Percentiles rank a stretch among this genome's conserved stretches.
Conservation (phyloP, 306 rosid species). For the Citrullus amarus region DNA sequence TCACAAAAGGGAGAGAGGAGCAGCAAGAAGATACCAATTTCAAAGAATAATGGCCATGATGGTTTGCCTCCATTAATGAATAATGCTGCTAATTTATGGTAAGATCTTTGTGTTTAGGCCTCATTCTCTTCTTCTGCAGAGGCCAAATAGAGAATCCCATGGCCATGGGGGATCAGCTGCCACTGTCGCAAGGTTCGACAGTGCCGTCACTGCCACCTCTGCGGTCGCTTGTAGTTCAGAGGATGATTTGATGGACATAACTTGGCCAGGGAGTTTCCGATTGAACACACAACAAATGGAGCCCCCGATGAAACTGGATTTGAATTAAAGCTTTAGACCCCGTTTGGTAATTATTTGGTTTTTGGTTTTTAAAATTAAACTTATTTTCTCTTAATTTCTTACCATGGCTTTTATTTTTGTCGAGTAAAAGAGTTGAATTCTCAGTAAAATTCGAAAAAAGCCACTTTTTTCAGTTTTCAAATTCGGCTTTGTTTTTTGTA, state of each 20-base stretch:
- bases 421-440: no score
- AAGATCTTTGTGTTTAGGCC: slow-evolving; percentile 53
- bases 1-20: slow-evolving; percentile 88
- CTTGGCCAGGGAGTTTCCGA: slow-evolving; percentile 2
- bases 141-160: slow-evolving; percentile 33
- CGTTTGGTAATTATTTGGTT: no score
- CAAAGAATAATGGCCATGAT: slow-evolving; percentile 55
- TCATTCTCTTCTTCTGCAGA: slow-evolving; percentile 53
- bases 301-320: neutral
- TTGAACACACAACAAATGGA: neutral
- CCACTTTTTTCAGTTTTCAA: no score
- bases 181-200: neutral
- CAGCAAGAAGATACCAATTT: slow-evolving; percentile 63
- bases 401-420: no score
- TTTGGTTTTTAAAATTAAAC: no score
- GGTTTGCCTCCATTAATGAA: slow-evolving; percentile 25
- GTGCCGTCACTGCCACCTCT: neutral
- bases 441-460: no score
- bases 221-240: neutral
- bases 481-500: no score
- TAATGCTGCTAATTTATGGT: slow-evolving; percentile 14
- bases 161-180: neutral
- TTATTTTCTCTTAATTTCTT: no score
- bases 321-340: neutral
- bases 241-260: neutral